Conservation (phyloP, 306 rosid species). For the Amphicarpaea edgeworthii region DNA sequence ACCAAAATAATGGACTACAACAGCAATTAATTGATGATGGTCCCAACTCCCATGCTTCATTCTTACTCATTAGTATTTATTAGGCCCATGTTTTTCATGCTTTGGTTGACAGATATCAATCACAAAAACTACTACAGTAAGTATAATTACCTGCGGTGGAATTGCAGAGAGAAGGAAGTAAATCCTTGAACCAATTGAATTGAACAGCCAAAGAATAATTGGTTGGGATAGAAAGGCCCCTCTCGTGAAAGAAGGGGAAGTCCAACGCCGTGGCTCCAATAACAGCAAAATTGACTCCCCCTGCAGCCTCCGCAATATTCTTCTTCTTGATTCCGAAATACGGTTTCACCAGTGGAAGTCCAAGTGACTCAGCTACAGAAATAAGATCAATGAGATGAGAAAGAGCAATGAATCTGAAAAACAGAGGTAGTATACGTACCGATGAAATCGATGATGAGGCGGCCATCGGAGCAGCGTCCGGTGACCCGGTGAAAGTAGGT, state of each 20-base stretch:
- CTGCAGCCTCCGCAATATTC: background rate
- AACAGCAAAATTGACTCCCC: constrained; percentile 68
- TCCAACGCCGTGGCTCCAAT: constrained; percentile 69
- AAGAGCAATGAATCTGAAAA: too few relatives aligned
- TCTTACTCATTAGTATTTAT: too few relatives aligned
- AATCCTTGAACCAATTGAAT: constrained; percentile 60
- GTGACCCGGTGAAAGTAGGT: constrained; percentile 65
- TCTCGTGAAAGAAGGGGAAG: constrained; percentile 39
- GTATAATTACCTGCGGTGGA: constrained; percentile 47
- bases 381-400: too few relatives aligned
- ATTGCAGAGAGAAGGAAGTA: constrained; percentile 46
- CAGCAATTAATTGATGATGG: too few relatives aligned
- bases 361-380: constrained; percentile 55
- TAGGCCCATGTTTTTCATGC: too few relatives aligned
- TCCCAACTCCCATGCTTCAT: too few relatives aligned
- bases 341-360: constrained; percentile 57
- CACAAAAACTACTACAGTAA: too few relatives aligned
- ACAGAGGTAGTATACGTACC: constrained; percentile 50
- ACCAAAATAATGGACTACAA: too few relatives aligned
- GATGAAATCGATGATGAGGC: constrained; percentile 75
- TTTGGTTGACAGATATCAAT: too few relatives aligned
- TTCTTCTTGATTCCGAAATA: constrained; percentile 45
- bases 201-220: constrained; percentile 58
- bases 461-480: constrained; percentile 86
- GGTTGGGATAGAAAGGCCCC: constrained; percentile 12